Conservation (phyloP, 2,329 filamentous ascomycete species). For the Claviceps quebecensis region DNA sequence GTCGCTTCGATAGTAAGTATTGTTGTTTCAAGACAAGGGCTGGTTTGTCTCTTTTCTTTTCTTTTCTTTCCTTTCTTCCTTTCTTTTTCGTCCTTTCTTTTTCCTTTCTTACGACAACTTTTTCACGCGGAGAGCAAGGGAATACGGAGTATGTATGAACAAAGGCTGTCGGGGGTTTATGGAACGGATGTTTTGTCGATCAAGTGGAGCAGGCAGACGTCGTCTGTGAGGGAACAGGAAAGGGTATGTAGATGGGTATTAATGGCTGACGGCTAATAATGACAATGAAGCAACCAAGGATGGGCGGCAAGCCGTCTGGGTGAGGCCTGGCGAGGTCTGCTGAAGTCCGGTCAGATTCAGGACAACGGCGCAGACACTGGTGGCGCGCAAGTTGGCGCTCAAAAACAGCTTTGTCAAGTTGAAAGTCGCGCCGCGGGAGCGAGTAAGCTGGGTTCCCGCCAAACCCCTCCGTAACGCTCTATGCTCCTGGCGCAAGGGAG, state of each 20-base stretch:
- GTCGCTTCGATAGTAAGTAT: background rate
- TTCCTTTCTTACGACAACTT: background rate
- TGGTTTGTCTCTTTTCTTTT: background rate
- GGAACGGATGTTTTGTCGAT: constrained; percentile 16
- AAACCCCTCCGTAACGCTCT: no score
- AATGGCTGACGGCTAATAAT: background rate
- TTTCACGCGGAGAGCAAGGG: constrained; percentile 4
- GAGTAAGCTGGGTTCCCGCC: no score
- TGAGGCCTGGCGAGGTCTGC: no score
- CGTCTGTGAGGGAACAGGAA: background rate
- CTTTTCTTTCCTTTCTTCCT: background rate
- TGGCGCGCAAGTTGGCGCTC: background rate
- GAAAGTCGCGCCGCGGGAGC: no score
- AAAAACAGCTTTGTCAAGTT: background rate
- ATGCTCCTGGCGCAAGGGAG: background rate
- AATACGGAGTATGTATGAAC: no score
- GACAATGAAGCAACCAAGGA: background rate
- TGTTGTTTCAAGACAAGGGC: background rate
- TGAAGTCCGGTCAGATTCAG: background rate
- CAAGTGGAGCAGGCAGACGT: constrained; percentile 12
- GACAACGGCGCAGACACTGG: background rate
- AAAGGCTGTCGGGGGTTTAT: constrained; percentile 9
- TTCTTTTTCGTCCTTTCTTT: background rate
- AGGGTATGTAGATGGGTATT: background rate
- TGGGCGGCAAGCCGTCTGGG: background rate